Evolutionary conservation across 768 basidiomycete species (phyloP), one percentile per base, ranked within the genome.

Genomic region (Rhizopogon sp.): DNA sequence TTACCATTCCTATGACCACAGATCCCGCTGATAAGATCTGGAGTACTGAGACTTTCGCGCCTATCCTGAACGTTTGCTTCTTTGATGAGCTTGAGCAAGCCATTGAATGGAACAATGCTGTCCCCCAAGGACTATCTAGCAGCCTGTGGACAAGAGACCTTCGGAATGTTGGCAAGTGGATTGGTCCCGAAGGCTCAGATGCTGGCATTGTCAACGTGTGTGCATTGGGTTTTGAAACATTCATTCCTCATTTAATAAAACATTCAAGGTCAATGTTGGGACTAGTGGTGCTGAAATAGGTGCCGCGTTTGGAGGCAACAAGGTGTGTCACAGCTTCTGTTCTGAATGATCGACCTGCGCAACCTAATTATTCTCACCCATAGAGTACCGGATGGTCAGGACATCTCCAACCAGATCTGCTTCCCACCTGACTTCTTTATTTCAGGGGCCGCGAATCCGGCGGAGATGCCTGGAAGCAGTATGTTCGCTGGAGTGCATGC

Each of bases 381-480:
- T 68, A 90, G 89, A 90, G 84, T 70, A 92, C 89, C 49, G 90
- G 90, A 59, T 91, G 89, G 87, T 87, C 70, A 71, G 46, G 33
- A 47, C 8, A 47, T 47, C 46, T 47, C 46, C 46, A 47, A 82
- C 76, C 43, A 54, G 14, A 45, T 55, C 31, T 16, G 35, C 31
- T 60, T 52, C 53, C 29, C 20, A 39, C 54, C 63, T 65, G 39
- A 68, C 37, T 62, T 57, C 56, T 60, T 42, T 56, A 44, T 57
- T 64, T 29, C 60, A 88, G 88, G 93, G 96, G 96, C 17, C 84
- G 96, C 47, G 96, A 98, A 75, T 93, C 91, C 6, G 96, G 96
- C 39, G 95, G 95, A 51, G 96, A 98, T 70, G 89, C 95, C n/a
- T 98, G 96, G 96, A 94, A 95, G 70, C 91, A 96, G 70, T 94